Percentiles rank a stretch among this genome's conserved stretches.
Evolutionary conservation across 108 stramenopile genomes (phyloP).

Genomic region (Heterococcus sp.): DNA sequence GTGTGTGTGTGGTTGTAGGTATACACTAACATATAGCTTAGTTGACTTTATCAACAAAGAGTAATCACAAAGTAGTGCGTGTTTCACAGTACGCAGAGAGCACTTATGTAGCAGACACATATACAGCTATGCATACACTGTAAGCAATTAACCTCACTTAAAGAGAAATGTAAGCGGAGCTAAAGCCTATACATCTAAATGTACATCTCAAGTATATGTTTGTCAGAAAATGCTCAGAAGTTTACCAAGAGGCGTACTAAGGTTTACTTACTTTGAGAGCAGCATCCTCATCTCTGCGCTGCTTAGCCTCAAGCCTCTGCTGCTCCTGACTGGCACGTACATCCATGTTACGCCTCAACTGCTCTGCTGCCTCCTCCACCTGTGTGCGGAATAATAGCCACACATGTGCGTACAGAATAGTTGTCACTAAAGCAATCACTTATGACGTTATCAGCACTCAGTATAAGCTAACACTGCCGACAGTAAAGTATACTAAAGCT

Average conservation of each 20-base stretch:
- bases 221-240: no score
- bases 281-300: not conserved
- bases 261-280: not conserved
- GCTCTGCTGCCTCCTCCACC: not conserved
- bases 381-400: no score
- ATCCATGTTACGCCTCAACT: not conserved
- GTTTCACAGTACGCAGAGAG: not conserved
- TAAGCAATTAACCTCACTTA: not conserved
- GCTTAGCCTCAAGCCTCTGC: not conserved
- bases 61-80: not conserved
- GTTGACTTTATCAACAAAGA: not conserved
- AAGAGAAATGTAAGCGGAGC: not conserved
- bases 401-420: no score
- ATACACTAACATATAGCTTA: not conserved
- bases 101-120: not conserved
- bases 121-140: not conserved
- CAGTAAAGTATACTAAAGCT: no score
- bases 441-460: no score
- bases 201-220: not conserved
- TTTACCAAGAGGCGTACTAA: no score
- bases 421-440: no score
- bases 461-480: no score
- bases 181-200: not conserved
- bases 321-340: not conserved
- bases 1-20: not conserved